A percentile compares a stretch with the other conserved stretches of the same genome.
phyloP scores from a whole-genome alignment of 106 monocot species.

The Apostasia ramifera region DNA sequence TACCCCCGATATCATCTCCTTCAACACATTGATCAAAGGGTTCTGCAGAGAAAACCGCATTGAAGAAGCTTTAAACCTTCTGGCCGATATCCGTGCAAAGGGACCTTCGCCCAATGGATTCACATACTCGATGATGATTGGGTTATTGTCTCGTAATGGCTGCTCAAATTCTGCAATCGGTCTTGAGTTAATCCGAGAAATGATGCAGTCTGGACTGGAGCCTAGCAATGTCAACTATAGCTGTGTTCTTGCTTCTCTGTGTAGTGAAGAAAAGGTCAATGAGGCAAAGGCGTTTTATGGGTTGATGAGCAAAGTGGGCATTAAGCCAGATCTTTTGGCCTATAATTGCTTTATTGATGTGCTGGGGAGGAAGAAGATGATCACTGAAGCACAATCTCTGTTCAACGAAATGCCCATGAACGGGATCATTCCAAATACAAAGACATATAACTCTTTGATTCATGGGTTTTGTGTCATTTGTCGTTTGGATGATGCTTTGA shows the following conservation, averaged over 20 bases:
- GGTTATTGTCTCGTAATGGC: slow-evolving; percentile 6
- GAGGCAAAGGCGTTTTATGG: slow-evolving; percentile 12
- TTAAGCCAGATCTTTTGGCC: slow-evolving; percentile 14
- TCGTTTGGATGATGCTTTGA: slow-evolving; percentile 6
- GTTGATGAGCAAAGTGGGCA: slow-evolving; percentile 21
- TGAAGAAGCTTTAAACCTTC: slow-evolving; percentile 16
- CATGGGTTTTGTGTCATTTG: slow-evolving; percentile 13
- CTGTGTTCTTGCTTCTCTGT: slow-evolving; percentile 17
- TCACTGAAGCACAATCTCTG: slow-evolving; percentile 12
- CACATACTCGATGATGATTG: slow-evolving; percentile 25
- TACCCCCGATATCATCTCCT: slow-evolving; percentile 7
- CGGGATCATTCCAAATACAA: slow-evolving; percentile 17
- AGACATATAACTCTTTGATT: slow-evolving; percentile 21
- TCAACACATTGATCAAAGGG: slow-evolving; percentile 33
- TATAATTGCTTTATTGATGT: slow-evolving; percentile 13
- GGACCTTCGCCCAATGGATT: slow-evolving; percentile 12
- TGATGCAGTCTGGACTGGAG: slow-evolving; percentile 15
- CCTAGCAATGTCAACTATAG: slow-evolving; percentile 12
- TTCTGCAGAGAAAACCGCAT: slow-evolving; percentile 10
- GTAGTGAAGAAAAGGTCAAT: slow-evolving; percentile 15
- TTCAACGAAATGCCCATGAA: slow-evolving; percentile 24
- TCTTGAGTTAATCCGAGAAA: slow-evolving; percentile 16
- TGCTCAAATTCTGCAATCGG: slow-evolving; percentile 14
- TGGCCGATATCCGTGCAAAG: slow-evolving; percentile 6
- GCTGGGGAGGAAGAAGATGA: slow-evolving; percentile 14